phyloP scores from a whole-genome alignment of 441 rosid species.

The Jatropha multifida region DNA sequence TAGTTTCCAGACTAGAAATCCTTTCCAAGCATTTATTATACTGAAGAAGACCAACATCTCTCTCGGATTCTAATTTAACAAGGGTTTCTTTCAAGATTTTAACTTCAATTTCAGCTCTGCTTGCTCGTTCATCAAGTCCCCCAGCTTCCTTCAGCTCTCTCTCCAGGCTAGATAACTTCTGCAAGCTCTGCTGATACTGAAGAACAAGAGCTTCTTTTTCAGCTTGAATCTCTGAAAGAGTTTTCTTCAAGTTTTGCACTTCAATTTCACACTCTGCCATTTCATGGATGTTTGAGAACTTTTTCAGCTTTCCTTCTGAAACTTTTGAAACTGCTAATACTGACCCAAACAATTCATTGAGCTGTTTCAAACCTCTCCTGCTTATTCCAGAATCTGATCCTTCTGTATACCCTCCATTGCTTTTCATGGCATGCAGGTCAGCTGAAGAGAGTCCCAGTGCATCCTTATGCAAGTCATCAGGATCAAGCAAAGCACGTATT shows the following conservation, averaged over 20 bases:
- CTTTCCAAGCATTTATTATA: slow-evolving; percentile 66
- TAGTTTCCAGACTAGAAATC: slow-evolving; percentile 59
- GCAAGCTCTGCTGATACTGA: slow-evolving; percentile 73
- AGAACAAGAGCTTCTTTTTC: slow-evolving; percentile 77
- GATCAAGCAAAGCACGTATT: slow-evolving; percentile 45
- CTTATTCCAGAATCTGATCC: slow-evolving; percentile 37
- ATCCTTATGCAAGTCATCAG: slow-evolving; percentile 55
- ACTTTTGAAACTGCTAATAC: slow-evolving; percentile 27
- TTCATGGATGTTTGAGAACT: slow-evolving; percentile 53
- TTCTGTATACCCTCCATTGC: slow-evolving; percentile 40
- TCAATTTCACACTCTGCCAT: slow-evolving; percentile 47
- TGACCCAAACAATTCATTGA: slow-evolving; percentile 44
- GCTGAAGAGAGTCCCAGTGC: slow-evolving; percentile 43
- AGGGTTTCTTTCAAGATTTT: slow-evolving; percentile 62
- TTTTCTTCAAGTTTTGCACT: slow-evolving; percentile 61
- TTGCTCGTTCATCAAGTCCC: slow-evolving; percentile 63
- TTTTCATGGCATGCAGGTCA: slow-evolving; percentile 37
- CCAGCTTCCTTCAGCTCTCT: slow-evolving; percentile 60
- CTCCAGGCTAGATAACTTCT: slow-evolving; percentile 66
- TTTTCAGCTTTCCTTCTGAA: slow-evolving; percentile 42
- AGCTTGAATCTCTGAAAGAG: slow-evolving; percentile 69
- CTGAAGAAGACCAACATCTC: slow-evolving; percentile 55
- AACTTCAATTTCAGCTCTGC: slow-evolving; percentile 74
- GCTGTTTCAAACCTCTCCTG: slow-evolving; percentile 52
- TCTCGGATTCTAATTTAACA: slow-evolving; percentile 56